Conservation (phyloP, 2,329 filamentous ascomycete genomes). For the Herpomyces periplanetae region DNA sequence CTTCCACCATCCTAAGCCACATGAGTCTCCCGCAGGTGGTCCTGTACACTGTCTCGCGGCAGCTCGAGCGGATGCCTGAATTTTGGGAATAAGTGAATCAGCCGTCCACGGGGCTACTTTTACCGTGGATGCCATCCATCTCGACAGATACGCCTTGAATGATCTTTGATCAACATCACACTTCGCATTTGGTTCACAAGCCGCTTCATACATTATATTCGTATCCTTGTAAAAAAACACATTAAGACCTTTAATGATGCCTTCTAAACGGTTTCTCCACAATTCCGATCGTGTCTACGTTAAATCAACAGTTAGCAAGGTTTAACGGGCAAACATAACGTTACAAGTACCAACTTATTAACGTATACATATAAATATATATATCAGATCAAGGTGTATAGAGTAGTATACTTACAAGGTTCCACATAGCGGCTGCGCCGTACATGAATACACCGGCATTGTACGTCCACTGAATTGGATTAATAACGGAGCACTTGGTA, state of each 20-base stretch:
- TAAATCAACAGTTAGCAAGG: too few species aligned
- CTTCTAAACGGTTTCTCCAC: slow-evolving; percentile 15
- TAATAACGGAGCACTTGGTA: slow-evolving; percentile 14
- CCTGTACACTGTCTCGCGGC: slow-evolving; percentile 21
- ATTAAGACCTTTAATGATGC: slow-evolving; percentile 13
- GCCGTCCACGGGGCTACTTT: slow-evolving; percentile 20
- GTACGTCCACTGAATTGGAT: slow-evolving; percentile 20
- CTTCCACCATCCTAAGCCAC: slow-evolving; percentile 23
- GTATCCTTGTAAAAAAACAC: slow-evolving; percentile 18
- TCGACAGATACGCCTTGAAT: slow-evolving; percentile 27
- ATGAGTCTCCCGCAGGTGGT: slow-evolving; percentile 13
- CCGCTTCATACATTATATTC: slow-evolving; percentile 21
- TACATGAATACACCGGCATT: slow-evolving; percentile 23
- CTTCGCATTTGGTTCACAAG: slow-evolving; percentile 17
- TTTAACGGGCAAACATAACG: too few species aligned
- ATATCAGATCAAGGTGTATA: too few species aligned
- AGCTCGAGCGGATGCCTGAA: slow-evolving; percentile 14
- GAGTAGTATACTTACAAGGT: too few species aligned
- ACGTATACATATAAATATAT: too few species aligned
- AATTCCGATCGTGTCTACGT: too few species aligned
- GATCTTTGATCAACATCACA: slow-evolving; percentile 24
- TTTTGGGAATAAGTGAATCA: slow-evolving; percentile 14
- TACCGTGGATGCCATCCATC: slow-evolving; percentile 18
- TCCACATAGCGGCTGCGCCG: slow-evolving; percentile 21
- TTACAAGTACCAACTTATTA: too few species aligned